Evolutionary conservation across 306 rosid genomes (phyloP).

Genomic region (Vigna angularis): DNA sequence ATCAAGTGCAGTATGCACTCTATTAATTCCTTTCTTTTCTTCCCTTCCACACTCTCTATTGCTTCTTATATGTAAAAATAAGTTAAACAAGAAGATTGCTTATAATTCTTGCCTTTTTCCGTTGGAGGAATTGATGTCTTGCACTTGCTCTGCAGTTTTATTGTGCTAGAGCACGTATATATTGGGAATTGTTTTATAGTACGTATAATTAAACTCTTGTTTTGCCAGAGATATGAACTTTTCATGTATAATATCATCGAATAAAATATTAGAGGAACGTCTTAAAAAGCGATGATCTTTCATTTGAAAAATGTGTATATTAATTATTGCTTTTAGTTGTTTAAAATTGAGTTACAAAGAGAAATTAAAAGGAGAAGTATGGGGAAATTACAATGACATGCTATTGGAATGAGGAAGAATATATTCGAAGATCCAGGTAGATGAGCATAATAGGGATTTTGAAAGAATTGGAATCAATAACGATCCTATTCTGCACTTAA

Average conservation of each 20-base stretch:
- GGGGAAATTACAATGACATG: neutral
- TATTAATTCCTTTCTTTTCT: neutral
- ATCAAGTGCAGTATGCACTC: neutral
- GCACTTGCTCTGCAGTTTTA: neutral
- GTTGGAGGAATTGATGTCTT: neutral
- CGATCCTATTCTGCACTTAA: neutral
- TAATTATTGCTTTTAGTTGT: neutral
- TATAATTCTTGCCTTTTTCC: neutral
- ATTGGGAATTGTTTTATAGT: too few species aligned
- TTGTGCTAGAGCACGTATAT: neutral
- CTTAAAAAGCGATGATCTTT: too few species aligned
- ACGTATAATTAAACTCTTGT: neutral
- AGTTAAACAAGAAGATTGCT: neutral
- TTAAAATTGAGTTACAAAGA: neutral
- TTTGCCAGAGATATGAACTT: neutral
- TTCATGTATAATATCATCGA: neutral
- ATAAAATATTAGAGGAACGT: too few species aligned
- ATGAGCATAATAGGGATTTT: constrained; percentile 3
- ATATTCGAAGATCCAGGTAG: constrained; percentile 1
- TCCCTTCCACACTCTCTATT: neutral
- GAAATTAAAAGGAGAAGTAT: neutral
- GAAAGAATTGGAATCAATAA: constrained; percentile 22
- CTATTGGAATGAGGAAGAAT: constrained; percentile 12
- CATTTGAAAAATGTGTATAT: too few species aligned
- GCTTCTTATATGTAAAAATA: neutral